A percentile compares a stretch with the other conserved stretches of the same genome.
Conservation (phyloP, 257 asterid species). For the Solanum arcanum region DNA sequence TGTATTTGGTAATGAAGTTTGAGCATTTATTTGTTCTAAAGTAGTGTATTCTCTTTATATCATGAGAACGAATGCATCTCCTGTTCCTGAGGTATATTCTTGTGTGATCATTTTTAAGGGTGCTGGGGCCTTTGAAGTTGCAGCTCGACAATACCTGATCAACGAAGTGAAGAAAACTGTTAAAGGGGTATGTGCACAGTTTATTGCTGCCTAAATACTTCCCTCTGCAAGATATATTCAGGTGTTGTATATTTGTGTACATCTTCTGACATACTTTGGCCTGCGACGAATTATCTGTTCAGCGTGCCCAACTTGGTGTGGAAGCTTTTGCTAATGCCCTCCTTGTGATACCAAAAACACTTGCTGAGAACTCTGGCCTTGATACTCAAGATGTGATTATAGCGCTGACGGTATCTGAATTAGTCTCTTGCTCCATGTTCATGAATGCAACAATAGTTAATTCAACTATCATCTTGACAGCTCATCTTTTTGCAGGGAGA, state of each 20-base stretch:
- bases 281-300: background rate
- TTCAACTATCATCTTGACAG: background rate
- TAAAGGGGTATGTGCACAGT: slow-evolving; percentile 58
- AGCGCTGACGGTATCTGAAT: slow-evolving; percentile 54
- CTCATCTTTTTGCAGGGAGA: slow-evolving; percentile 57
- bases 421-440: background rate
- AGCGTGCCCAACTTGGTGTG: slow-evolving; percentile 99
- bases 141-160: slow-evolving; percentile 83
- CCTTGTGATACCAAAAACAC: slow-evolving; percentile 90
- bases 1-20: background rate
- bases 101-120: slow-evolving; percentile 44
- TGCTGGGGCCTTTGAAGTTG: slow-evolving; percentile 98
- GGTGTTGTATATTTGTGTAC: background rate
- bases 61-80: background rate
- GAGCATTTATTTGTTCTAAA: background rate
- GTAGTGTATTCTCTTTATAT: background rate
- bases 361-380: slow-evolving; percentile 97
- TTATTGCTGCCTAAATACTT: background rate
- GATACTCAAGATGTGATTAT: slow-evolving; percentile 97
- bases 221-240: background rate
- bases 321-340: slow-evolving; percentile 98
- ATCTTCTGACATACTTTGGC: background rate
- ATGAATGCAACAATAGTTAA: background rate
- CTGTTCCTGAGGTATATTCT: background rate
- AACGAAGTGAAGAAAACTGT: slow-evolving; percentile 97